Evolutionary conservation across 176 grass and related monocot genomes (phyloP).

Genomic region (Secale cereale): DNA sequence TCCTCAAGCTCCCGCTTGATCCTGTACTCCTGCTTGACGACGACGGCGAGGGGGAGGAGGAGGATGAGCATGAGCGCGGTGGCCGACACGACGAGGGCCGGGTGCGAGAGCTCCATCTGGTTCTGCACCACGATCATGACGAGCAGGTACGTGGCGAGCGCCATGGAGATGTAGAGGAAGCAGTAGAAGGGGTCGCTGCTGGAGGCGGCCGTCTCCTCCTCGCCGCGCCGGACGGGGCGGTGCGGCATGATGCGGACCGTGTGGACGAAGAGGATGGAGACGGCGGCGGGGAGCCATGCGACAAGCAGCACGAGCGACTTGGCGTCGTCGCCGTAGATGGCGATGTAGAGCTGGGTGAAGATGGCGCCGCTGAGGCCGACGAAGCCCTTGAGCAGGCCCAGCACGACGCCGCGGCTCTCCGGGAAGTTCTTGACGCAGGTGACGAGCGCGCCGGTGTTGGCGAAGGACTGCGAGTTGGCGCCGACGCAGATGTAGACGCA

Average conservation of each 20-base stretch:
- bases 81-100: slow-evolving; percentile 29
- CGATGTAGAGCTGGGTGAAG: slow-evolving; percentile 69
- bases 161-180: slow-evolving; percentile 82
- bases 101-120: slow-evolving; percentile 35
- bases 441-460: slow-evolving; percentile 72
- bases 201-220: neutral
- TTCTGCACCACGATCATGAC: slow-evolving; percentile 60
- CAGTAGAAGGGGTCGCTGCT: slow-evolving; percentile 51
- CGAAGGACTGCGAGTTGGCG: slow-evolving; percentile 70
- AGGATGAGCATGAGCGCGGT: slow-evolving; percentile 49
- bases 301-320: slow-evolving; percentile 78
- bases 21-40: slow-evolving; percentile 54
- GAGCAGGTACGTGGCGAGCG: slow-evolving; percentile 59
- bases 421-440: slow-evolving; percentile 83
- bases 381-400: slow-evolving; percentile 60
- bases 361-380: slow-evolving; percentile 74
- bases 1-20: slow-evolving; percentile 28
- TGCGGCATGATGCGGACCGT: slow-evolving; percentile 61
- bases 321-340: slow-evolving; percentile 71
- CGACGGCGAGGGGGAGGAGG: slow-evolving; percentile 57
- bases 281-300: slow-evolving; percentile 66
- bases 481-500: slow-evolving; percentile 76
- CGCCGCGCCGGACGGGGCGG: neutral
- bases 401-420: slow-evolving; percentile 71
- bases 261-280: slow-evolving; percentile 73